Base-by-base conservation (phyloP, 2,329 filamentous ascomycete species). In the Neoascochyta sp. region DNA sequence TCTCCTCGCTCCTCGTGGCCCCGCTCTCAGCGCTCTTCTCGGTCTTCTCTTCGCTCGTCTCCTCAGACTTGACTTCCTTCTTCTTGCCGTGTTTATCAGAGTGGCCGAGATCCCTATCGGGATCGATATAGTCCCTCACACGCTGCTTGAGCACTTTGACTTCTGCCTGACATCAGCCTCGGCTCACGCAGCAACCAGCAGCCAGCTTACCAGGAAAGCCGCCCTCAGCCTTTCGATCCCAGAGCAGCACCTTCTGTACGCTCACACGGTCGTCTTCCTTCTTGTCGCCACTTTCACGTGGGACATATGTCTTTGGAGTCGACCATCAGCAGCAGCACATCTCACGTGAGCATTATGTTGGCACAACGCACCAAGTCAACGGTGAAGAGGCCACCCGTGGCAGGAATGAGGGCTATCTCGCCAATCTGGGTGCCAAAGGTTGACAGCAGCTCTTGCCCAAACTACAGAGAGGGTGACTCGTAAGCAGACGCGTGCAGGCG, bases 201-300 rank as follows among this genome's bases (percentile, higher is more conserved):
- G n/a, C n/a, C n/a, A n/a, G n/a, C n/a, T n/a, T n/a, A 76, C 76
- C 76, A 39, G 90, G 92, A 64, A 98, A 98, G 0, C 92, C 89
- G 16, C 86, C 86, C 55, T 95, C 82, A 3, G 65, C 58, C 60
- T 88, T 93, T 40, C 92, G 76, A 69, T 96, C 87, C 92, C 92
- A 98, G 17, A 96, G 69, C 3, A 83, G 55, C 16, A 72, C 75
- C 33, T 75, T 68, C 41, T 68, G 50, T 2, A 65, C 58, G 9
- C 59, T 44, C 5, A 45, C 39, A 12, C n/a, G n/a, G n/a, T 37
- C 23, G 9, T 35, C 22, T 3, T 38, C 31, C 9, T 36, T 23
- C 10, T 34, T 29, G 15, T 12, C 17, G 5, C 16, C 13, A 4
- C 20, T 19, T 3, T 4, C 14, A 4, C 34, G 21, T 4, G 52